Base-by-base conservation (phyloP, 768 basidiomycete genomes). In the Punctularia strigosozonata region DNA sequence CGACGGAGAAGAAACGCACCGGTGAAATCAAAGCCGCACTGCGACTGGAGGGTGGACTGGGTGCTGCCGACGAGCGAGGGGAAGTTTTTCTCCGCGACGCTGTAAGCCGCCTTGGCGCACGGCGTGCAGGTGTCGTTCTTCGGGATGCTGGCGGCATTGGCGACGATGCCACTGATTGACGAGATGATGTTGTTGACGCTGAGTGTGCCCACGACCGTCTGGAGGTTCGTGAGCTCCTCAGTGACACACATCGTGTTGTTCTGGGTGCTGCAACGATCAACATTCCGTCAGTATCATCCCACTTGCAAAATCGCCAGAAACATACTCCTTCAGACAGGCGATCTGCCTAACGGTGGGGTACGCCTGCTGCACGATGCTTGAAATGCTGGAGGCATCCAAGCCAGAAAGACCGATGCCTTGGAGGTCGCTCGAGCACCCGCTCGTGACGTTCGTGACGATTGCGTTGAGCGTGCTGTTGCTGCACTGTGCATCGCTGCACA, bases 251-350 rank as follows among this genome's bases (percentile, higher is more conserved):
- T 60, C 25, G 50, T 44, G 50, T 68, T 53, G 51, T 57, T 61
- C 38, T 50, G 43, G 13, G 52, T 51, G 26, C 64, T 58, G 44
- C 61, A 61, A 45, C 36, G 43, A 30, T 40, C 32, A 32, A 42
- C 25, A 36, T 43, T 35, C 22, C 42, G 33, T 15, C 8, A 14
- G 40, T 25, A 36, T 2, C 31, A 30, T 1, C 17, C 26, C 1
- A 10, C 24, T n/a, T 36, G 6, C 6, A 37, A 6, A 40, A 28
- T 22, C 22, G 15, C 4, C 18, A 18, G 34, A 20, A 10, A 66
- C 77, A 44, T 50, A 85, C 83, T 82, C 69, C 42, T 75, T 66
- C 49, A 85, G 57, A 53, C 84, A 88, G 7, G 59, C 52, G 6
- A 77, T 50, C 44, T 77, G 53, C 38, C 80, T 65, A 3, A 63